Evolutionary conservation across 1,284 basidiomycete genomes (phyloP).

Genomic region (Taiwanofungus camphoratus): DNA sequence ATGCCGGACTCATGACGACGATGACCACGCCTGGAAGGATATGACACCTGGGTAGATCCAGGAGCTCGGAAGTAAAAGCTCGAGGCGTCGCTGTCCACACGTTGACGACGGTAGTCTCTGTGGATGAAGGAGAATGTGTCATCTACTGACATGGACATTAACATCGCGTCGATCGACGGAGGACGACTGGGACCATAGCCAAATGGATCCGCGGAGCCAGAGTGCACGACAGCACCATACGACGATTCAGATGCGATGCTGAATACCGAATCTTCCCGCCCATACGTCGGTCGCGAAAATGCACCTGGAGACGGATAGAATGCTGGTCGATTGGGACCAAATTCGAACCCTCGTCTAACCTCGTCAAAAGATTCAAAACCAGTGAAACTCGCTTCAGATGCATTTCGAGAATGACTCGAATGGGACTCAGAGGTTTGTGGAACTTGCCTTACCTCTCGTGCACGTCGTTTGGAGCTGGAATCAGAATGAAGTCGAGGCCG

Average conservation of each 20-base stretch:
- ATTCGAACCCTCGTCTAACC: slow-evolving; percentile 68
- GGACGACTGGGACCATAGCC: slow-evolving; percentile 59
- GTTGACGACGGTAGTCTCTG: slow-evolving; percentile 36
- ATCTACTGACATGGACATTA: slow-evolving; percentile 55
- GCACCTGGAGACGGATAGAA: slow-evolving; percentile 55
- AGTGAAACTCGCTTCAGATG: slow-evolving; percentile 57
- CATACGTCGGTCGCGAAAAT: slow-evolving; percentile 32
- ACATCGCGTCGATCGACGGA: slow-evolving; percentile 51
- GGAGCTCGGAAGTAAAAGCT: slow-evolving; percentile 63
- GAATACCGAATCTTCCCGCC: slow-evolving; percentile 55
- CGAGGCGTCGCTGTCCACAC: slow-evolving; percentile 69
- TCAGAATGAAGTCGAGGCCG: slow-evolving; percentile 40
- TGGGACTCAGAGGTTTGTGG: too few relatives aligned
- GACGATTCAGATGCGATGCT: slow-evolving; percentile 82
- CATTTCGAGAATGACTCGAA: slow-evolving; percentile 36
- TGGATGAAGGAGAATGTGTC: slow-evolving; percentile 68
- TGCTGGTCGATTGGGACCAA: slow-evolving; percentile 46
- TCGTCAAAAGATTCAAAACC: slow-evolving; percentile 71
- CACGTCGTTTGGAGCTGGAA: slow-evolving; percentile 32
- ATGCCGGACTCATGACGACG: slow-evolving; percentile 41
- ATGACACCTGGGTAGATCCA: slow-evolving; percentile 17
- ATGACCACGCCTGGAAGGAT: slow-evolving; percentile 31
- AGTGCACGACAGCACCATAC: slow-evolving; percentile 63
- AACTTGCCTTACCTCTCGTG: too few relatives aligned
- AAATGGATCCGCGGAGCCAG: slow-evolving; percentile 67